These are phyloP conservation scores for Aspergillus spinulosporus DNA, from an alignment of 2,329 filamentous ascomycete species.

Conservation along the genomic window DNA sequence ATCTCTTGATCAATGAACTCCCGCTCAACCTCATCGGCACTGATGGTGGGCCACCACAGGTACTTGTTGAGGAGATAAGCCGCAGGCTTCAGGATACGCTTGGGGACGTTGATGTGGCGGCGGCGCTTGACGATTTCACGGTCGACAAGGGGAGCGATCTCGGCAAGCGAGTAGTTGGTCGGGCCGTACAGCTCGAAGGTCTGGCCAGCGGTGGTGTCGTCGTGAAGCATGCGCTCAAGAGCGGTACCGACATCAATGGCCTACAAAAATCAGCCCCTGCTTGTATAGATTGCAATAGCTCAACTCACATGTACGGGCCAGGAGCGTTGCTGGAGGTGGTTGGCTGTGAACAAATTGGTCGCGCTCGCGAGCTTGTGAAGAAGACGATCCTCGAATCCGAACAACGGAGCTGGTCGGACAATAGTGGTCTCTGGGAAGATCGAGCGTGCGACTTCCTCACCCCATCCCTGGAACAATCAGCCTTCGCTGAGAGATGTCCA, in stretches of 20 bases:
- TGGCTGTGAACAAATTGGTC: constrained; percentile 82
- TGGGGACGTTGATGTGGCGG: constrained; percentile 88
- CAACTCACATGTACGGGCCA: constrained; percentile 79
- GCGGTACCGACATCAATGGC: constrained; percentile 87
- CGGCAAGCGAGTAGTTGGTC: constrained; percentile 83
- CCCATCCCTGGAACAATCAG: constrained; percentile 58
- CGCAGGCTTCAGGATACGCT: constrained; percentile 71
- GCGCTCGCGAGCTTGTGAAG: constrained; percentile 80
- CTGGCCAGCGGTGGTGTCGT: constrained; percentile 85
- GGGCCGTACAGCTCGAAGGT: constrained; percentile 95
- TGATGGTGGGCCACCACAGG: constrained; percentile 86
- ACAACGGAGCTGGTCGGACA: constrained; percentile 88
- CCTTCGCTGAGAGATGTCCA: neutral
- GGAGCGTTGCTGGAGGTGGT: constrained; percentile 89
- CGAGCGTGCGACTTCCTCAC: constrained; percentile 78
- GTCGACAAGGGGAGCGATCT: constrained; percentile 86
- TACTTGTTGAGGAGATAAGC: constrained; percentile 74
- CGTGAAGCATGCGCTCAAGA: constrained; percentile 84
- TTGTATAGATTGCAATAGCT: neutral
- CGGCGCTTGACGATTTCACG: constrained; percentile 88
- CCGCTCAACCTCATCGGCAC: constrained; percentile 81
- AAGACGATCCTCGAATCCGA: constrained; percentile 91
- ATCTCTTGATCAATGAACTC: constrained; percentile 94
- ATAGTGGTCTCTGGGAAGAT: constrained; percentile 98
- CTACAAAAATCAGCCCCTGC: constrained; percentile 45